phyloP scores from a whole-genome alignment of 495 filamentous ascomycete species.

The Evernia prunastri region DNA sequence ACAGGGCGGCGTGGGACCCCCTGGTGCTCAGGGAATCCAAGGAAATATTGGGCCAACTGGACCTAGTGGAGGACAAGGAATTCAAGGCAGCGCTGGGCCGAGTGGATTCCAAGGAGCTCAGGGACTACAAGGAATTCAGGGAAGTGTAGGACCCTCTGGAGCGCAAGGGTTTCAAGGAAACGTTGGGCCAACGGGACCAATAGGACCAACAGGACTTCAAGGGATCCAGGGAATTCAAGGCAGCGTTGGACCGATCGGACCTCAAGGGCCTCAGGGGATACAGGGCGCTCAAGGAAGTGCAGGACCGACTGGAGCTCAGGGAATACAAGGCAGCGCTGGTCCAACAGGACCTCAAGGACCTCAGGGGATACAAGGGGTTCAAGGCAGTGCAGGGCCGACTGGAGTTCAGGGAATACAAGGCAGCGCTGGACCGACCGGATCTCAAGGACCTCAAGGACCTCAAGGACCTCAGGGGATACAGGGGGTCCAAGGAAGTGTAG shows the following conservation, averaged over 20 bases:
- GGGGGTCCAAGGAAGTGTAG: background rate
- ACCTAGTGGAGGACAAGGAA: background rate
- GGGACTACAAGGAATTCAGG: background rate
- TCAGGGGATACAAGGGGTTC: background rate
- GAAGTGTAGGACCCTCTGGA: background rate
- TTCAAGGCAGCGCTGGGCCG: background rate
- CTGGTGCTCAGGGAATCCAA: background rate
- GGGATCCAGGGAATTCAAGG: background rate
- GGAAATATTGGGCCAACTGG: constrained; percentile 10
- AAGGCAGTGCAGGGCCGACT: background rate
- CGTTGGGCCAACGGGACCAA: background rate
- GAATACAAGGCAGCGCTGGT: background rate
- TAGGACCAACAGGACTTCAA: background rate
- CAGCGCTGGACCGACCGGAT: background rate
- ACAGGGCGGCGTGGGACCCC: constrained; percentile 3
- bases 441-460: background rate
- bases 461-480: background rate
- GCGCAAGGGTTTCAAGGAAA: background rate
- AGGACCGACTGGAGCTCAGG: background rate
- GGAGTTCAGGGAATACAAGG: background rate
- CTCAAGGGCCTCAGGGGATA: background rate
- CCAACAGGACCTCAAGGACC: background rate
- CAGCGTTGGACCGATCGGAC: background rate
- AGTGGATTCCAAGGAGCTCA: background rate
- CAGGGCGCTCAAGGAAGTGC: background rate